Base-by-base conservation (phyloP, 2,329 filamentous ascomycete species). In the Cladosporium sp. region DNA sequence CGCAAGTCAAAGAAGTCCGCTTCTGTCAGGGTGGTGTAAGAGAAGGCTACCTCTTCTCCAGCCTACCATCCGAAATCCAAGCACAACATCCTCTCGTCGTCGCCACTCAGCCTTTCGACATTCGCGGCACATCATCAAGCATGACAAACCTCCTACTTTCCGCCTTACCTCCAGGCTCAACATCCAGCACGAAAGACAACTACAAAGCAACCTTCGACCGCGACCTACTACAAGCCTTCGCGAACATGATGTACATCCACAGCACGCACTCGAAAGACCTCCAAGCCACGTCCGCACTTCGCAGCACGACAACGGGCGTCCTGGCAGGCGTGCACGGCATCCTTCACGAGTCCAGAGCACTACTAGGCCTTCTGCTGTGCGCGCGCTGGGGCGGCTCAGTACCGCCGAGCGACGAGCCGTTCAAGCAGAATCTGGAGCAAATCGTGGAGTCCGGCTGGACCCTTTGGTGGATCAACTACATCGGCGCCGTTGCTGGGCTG, bases 11-110 rank as follows among this genome's bases (percentile, higher is more conserved):
- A 38, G 77, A 79, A 19, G 86, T 91, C 2, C 85, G 84, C 1
- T 96, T 95, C 68, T 94, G 89, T 63, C 85, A 88, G 59, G 88
- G 91, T 16, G 91, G 90, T 7, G 91, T 95, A 54, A 77, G 90
- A 35, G 90, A 95, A 68, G 91, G 91, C 0, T 83, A 83, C 38
- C 71, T 95, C 33, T 89, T 88, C 69, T 82, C 86, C 68, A 83
- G 77, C 53, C 76, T 95, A 9, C 74, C 81, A 0, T 57, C 67
- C 0, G 64, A 74, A 0, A 67, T 85, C 13, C 80, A 86, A 49
- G 78, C 82, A 43, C 76, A 80, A 56, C 76, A 85, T 58, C 88
- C 90, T 0, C 70, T 95, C 1, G 69, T 80, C 9, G 78, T 80
- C 0, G 82, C 80, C 1, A 86, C 83, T 0, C 60, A 62, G 12